Evolutionary conservation across 768 basidiomycete genomes (phyloP).

Genomic region (Gloeophyllum trabeum): DNA sequence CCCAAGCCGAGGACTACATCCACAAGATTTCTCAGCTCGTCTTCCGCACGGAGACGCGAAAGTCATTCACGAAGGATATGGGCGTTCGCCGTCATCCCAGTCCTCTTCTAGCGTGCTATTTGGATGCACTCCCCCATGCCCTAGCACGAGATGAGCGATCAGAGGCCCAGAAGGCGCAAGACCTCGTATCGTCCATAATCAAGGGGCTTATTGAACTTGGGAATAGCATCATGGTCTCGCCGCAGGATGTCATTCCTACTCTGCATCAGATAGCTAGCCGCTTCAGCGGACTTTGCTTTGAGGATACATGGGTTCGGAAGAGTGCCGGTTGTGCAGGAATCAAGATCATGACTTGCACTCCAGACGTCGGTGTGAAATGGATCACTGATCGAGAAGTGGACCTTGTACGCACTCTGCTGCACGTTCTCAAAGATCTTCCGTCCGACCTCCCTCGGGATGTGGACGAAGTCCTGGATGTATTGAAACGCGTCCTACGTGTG

Average conservation of each 20-base stretch:
- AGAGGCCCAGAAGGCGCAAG: constrained; percentile 48
- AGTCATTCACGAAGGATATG: constrained; percentile 40
- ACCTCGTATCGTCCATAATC: constrained; percentile 51
- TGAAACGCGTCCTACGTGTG: constrained; percentile 54
- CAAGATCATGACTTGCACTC: constrained; percentile 62
- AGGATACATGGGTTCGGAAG: constrained; percentile 84
- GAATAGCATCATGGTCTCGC: constrained; percentile 29
- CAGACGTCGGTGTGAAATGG: constrained; percentile 68
- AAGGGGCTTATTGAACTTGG: constrained; percentile 53
- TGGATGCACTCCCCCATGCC: constrained; percentile 75
- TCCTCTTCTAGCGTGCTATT: constrained; percentile 49
- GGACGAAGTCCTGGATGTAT: constrained; percentile 66
- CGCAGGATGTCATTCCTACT: constrained; percentile 50
- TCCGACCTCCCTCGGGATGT: constrained; percentile 78
- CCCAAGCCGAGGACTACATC: constrained; percentile 60
- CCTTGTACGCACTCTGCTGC: constrained; percentile 79
- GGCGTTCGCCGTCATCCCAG: constrained; percentile 44
- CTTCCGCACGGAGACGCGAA: constrained; percentile 66
- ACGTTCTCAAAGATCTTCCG: constrained; percentile 91
- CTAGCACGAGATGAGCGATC: constrained; percentile 55
- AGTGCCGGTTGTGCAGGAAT: constrained; percentile 85
- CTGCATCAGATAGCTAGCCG: constrained; percentile 77
- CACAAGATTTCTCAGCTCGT: constrained; percentile 58
- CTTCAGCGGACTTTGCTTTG: constrained; percentile 79
- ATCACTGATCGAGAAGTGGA: constrained; percentile 82